A percentile compares a stretch with the other conserved stretches of the same genome.
These are phyloP conservation scores for Cryptosporidium meleagridis DNA, from an alignment of 169 alveolate genomes.

Conservation along the genomic window DNA sequence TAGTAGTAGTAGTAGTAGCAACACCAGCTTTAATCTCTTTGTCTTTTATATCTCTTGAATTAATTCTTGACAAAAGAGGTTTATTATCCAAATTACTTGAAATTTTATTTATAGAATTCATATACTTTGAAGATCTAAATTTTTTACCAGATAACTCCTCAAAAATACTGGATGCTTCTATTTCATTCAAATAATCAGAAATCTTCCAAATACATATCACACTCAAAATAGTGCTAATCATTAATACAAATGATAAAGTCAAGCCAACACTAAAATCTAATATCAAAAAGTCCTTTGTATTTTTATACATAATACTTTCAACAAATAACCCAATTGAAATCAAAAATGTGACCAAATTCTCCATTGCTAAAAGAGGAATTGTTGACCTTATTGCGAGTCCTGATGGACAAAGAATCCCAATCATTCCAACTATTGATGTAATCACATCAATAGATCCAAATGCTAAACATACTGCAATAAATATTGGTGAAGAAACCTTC, in stretches of 20 bases:
- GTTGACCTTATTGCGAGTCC: slow-evolving; percentile 74
- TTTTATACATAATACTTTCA: slow-evolving; percentile 45
- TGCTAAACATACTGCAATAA: slow-evolving; percentile 66
- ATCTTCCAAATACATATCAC: slow-evolving; percentile 66
- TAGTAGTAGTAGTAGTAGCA: neutral
- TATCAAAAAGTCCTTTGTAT: slow-evolving; percentile 37
- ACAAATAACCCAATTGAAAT: slow-evolving; percentile 56
- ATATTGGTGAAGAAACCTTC: slow-evolving; percentile 71
- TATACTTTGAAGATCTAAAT: slow-evolving; percentile 31
- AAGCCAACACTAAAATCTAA: slow-evolving; percentile 74
- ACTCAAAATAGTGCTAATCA: slow-evolving; percentile 51
- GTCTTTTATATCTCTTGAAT: neutral
- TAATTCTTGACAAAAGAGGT: slow-evolving; percentile 17
- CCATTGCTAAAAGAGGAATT: slow-evolving; percentile 67
- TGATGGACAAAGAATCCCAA: slow-evolving; percentile 65
- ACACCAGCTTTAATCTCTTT: neutral
- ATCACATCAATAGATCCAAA: slow-evolving; percentile 73
- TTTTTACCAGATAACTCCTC: slow-evolving; percentile 26
- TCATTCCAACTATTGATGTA: slow-evolving; percentile 73
- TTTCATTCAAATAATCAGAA: slow-evolving; percentile 57
- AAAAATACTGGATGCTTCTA: slow-evolving; percentile 58
- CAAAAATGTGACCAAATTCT: slow-evolving; percentile 65
- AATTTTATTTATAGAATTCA: slow-evolving; percentile 8
- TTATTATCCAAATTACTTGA: slow-evolving; percentile 22
- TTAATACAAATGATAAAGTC: slow-evolving; percentile 55